Conservation (phyloP, 2,329 filamentous ascomycete species). For the Venturia nashicola region DNA sequence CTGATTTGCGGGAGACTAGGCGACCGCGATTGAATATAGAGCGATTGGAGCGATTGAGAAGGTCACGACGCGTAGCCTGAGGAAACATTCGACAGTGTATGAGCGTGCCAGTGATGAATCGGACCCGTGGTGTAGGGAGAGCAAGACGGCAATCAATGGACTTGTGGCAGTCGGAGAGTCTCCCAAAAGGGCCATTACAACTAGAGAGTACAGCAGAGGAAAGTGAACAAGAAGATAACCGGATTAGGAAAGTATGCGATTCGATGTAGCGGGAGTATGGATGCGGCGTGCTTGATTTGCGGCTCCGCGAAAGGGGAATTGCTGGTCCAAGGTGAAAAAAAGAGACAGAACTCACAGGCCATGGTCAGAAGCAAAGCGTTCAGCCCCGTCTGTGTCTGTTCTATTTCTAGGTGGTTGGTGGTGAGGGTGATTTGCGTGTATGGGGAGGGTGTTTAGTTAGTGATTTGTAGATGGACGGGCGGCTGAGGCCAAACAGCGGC, state of each 20-base stretch:
- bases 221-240: background rate
- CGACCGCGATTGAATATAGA: conserved; percentile 29
- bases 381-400: conserved; percentile 13
- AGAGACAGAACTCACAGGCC: conserved; percentile 41
- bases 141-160: background rate
- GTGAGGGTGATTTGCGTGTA: background rate
- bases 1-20: conserved; percentile 25
- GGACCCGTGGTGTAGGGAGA: background rate
- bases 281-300: conserved; percentile 22
- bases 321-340: background rate
- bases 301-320: background rate
- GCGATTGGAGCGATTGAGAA: conserved; percentile 20
- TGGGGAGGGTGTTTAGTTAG: background rate
- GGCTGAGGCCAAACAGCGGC: background rate
- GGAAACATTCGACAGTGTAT: conserved; percentile 28
- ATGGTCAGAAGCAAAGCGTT: conserved; percentile 39
- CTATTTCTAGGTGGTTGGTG: conserved; percentile 11
- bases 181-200: background rate
- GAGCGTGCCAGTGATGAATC: conserved; percentile 15
- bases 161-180: background rate
- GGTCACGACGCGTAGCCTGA: conserved; percentile 16
- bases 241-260: conserved; percentile 11
- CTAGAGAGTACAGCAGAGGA: background rate
- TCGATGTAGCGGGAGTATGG: conserved; percentile 21
- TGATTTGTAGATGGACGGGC: background rate